Percentiles rank a stretch among this genome's conserved stretches.
phyloP scores from a whole-genome alignment of 331 rosid genomes.

The Telfairia occidentalis region DNA sequence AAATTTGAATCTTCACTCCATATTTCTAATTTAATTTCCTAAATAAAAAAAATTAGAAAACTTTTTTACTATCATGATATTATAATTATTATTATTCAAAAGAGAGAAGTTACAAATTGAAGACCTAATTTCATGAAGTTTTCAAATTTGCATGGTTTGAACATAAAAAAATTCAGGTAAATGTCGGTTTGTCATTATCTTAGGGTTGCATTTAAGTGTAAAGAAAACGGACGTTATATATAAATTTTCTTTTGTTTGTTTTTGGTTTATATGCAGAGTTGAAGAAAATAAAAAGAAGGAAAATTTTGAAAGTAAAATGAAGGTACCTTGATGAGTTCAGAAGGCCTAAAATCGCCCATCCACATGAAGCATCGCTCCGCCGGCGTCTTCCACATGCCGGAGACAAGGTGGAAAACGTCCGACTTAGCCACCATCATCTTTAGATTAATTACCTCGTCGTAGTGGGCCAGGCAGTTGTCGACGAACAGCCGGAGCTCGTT shows the following conservation, averaged over 20 bases:
- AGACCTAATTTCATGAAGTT: neutral
- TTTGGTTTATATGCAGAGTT: neutral
- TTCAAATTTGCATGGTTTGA: neutral
- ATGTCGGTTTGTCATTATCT: neutral
- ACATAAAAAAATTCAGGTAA: neutral
- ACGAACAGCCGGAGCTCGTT: constrained; percentile 65
- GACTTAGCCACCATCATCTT: constrained; percentile 61
- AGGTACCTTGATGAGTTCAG: constrained; percentile 80
- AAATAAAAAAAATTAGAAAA: too few relatives aligned
- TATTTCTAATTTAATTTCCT: too few relatives aligned
- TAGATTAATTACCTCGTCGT: constrained; percentile 52
- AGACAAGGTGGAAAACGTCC: constrained; percentile 70
- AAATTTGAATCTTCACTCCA: too few relatives aligned
- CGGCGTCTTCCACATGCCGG: constrained; percentile 92
- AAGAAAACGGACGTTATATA: neutral
- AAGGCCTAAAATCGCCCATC: constrained; percentile 88
- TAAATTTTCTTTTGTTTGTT: neutral
- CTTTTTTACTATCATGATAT: neutral
- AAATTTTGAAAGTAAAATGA: neutral
- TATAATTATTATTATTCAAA: too few relatives aligned
- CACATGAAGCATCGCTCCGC: constrained; percentile 93
- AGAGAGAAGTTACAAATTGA: neutral
- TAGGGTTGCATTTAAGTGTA: neutral
- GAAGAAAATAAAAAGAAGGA: neutral
- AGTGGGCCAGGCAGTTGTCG: constrained; percentile 60